phyloP scores from a whole-genome alignment of 2,329 filamentous ascomycete genomes.

The Fusarium fujikuroi region DNA sequence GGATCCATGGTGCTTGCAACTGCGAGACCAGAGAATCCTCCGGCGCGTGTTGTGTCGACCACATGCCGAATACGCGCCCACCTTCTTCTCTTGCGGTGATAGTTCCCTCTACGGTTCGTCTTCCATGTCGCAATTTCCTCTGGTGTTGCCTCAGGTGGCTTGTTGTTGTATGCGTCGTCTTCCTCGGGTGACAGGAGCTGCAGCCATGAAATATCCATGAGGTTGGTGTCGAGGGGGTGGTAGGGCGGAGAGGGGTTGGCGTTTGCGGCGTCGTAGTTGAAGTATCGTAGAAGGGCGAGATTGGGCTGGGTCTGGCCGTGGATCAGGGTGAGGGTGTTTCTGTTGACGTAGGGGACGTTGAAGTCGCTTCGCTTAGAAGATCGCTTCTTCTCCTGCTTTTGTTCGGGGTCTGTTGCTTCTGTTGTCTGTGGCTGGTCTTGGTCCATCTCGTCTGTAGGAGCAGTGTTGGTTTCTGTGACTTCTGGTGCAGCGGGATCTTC shows the following conservation, averaged over 20 bases:
- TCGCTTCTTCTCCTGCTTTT: slow-evolving; percentile 41
- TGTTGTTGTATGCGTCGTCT: slow-evolving; percentile 77
- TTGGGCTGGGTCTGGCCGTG: slow-evolving; percentile 89
- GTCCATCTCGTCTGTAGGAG: slow-evolving; percentile 3
- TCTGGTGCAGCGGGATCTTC: slow-evolving; percentile 6
- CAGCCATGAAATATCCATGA: slow-evolving; percentile 90
- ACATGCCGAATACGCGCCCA: slow-evolving; percentile 79
- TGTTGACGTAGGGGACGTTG: slow-evolving; percentile 72
- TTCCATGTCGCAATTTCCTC: slow-evolving; percentile 78
- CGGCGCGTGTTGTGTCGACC: slow-evolving; percentile 78
- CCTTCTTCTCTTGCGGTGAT: slow-evolving; percentile 87
- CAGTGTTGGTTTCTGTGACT: not conserved
- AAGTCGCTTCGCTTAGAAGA: slow-evolving; percentile 58
- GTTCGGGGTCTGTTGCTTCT: slow-evolving; percentile 14
- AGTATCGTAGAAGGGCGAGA: slow-evolving; percentile 87
- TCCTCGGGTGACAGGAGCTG: slow-evolving; percentile 82
- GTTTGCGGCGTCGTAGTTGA: slow-evolving; percentile 79
- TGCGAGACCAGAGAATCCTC: slow-evolving; percentile 84
- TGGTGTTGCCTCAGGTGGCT: slow-evolving; percentile 68
- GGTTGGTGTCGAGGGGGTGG: slow-evolving; percentile 84
- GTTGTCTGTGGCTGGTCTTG: slow-evolving; percentile 17
- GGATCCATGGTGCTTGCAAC: slow-evolving; percentile 87
- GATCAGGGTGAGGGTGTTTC: slow-evolving; percentile 82
- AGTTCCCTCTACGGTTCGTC: slow-evolving; percentile 81
- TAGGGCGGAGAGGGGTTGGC: slow-evolving; percentile 66